Percentiles rank a stretch among this genome's conserved stretches.
Conservation (phyloP, 148 eudicot genomes). For the Amaranthus palmeri region DNA sequence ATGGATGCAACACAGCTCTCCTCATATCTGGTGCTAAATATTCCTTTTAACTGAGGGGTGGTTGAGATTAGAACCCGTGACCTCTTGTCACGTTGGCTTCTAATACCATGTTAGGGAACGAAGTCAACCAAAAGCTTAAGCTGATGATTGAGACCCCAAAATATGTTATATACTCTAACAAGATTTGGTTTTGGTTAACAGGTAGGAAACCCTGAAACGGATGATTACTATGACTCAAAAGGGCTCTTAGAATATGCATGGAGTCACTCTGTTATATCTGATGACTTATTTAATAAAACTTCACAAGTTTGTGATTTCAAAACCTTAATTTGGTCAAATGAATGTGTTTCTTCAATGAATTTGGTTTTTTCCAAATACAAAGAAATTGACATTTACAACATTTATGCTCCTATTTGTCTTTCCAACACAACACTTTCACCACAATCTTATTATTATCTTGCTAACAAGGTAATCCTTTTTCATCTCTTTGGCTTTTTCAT, state of each 20-base stretch:
- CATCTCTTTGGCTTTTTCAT: not conserved
- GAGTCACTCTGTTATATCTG: constrained; percentile 63
- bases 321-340: constrained; percentile 33
- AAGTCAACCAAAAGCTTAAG: no score
- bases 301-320: constrained; percentile 44
- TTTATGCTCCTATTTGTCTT: constrained; percentile 59
- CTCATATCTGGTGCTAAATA: no score
- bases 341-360: constrained; percentile 40
- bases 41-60: no score
- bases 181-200: constrained; percentile 20
- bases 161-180: no score
- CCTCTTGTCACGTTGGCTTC: no score
- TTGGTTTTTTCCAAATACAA: constrained; percentile 34
- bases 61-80: no score
- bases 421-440: constrained; percentile 14
- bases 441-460: constrained; percentile 9
- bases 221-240: constrained; percentile 48
- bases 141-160: no score
- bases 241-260: constrained; percentile 64
- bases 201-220: constrained; percentile 70
- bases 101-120: no score
- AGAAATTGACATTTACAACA: constrained; percentile 64
- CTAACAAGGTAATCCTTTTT: constrained; percentile 14
- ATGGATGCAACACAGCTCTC: no score
- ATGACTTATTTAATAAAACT: constrained; percentile 33